phyloP scores from a whole-genome alignment of 441 rosid genomes.

The Corymbia citriodora region DNA sequence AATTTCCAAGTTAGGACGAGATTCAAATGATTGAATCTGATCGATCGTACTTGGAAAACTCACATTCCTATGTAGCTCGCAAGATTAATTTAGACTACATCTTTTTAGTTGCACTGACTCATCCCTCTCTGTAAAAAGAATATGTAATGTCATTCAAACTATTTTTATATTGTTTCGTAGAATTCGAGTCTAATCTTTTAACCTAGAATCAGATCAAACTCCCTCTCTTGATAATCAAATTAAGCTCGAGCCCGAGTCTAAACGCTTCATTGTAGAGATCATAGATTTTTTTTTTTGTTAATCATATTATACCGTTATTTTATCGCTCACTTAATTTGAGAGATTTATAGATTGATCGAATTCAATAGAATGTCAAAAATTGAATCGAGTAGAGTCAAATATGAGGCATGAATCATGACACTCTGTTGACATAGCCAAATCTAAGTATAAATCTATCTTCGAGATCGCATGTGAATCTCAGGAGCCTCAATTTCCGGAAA shows the following conservation, averaged over 20 bases:
- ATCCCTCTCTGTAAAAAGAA: not conserved
- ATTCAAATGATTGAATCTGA: rapidly evolving
- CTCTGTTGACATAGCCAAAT: too few species aligned
- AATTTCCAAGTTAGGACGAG: rapidly evolving
- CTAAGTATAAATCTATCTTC: not conserved
- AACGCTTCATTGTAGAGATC: rapidly evolving
- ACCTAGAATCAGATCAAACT: not conserved
- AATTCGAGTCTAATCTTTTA: not conserved
- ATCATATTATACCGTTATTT: too few species aligned
- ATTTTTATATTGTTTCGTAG: not conserved
- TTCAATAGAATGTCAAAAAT: too few species aligned
- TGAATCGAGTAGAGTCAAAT: too few species aligned
- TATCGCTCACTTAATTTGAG: too few species aligned
- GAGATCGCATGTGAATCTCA: not conserved
- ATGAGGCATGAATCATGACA: too few species aligned
- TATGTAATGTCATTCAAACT: rapidly evolving
- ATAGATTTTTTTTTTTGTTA: too few species aligned
- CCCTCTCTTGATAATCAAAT: not conserved
- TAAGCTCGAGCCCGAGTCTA: rapidly evolving
- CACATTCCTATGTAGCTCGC: rapidly evolving
- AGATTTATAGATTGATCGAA: not conserved
- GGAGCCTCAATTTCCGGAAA: not conserved
- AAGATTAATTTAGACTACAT: not conserved
- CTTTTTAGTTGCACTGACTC: not conserved
- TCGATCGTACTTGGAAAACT: rapidly evolving